Evolutionary conservation across 2,329 filamentous ascomycete species (phyloP).

Genomic region (Fusarium annulatum): DNA sequence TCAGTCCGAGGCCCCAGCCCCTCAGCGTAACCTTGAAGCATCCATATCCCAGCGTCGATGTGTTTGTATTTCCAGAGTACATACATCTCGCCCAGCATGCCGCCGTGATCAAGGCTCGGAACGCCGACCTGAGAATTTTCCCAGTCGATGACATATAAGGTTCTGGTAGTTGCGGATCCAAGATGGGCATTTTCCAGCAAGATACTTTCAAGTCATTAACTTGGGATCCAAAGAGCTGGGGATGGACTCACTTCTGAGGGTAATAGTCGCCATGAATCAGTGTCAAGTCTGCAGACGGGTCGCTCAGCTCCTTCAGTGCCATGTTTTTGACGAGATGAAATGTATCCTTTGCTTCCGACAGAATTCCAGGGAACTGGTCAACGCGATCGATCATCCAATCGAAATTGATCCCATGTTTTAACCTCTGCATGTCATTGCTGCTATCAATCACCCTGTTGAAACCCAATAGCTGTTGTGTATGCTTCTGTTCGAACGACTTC

Average conservation of each 20-base stretch:
- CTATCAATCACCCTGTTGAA: neutral
- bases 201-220: neutral
- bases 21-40: neutral
- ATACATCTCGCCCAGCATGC: constrained; percentile 15
- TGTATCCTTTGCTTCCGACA: neutral
- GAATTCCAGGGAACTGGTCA: neutral
- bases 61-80: neutral
- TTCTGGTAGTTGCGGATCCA: neutral
- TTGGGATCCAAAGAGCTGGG: accelerated
- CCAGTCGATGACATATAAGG: constrained; percentile 2
- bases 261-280: constrained; percentile 5
- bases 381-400: constrained; percentile 9
- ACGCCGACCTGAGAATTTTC: constrained; percentile 1
- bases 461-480: accelerated
- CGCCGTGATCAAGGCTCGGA: constrained; percentile 1
- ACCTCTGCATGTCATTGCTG: constrained; percentile 1
- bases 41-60: neutral
- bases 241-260: neutral
- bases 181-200: neutral
- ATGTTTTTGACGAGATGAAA: neutral
- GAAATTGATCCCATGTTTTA: constrained; percentile 1
- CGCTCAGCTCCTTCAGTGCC: neutral
- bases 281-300: neutral
- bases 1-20: neutral
- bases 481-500: neutral